Percentiles rank a stretch among this genome's conserved stretches.
Conservation (phyloP, 257 asterid species). For the Rhazya stricta region DNA sequence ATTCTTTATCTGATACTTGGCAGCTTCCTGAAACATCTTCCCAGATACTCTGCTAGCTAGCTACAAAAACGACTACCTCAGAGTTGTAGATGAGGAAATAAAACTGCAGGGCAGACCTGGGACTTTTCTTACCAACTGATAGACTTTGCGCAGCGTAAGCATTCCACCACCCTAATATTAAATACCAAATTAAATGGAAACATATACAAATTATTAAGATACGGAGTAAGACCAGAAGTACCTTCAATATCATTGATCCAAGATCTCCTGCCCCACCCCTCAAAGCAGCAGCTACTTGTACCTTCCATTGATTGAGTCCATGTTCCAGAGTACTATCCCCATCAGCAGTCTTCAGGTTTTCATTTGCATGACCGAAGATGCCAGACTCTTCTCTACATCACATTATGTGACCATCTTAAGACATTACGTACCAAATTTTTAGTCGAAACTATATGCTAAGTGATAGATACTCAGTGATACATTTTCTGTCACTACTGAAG, state of each 20-base stretch:
- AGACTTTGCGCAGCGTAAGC: slow-evolving; percentile 68
- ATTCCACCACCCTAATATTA: slow-evolving; percentile 77
- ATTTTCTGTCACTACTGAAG: not conserved
- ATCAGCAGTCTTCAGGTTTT: slow-evolving; percentile 35
- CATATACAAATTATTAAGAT: slow-evolving; percentile 10
- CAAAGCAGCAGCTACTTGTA: slow-evolving; percentile 69
- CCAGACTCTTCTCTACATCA: slow-evolving; percentile 50
- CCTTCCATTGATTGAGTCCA: slow-evolving; percentile 83
- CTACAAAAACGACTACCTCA: slow-evolving; percentile 35
- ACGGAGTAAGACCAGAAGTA: slow-evolving; percentile 25
- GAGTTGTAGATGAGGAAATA: slow-evolving; percentile 18
- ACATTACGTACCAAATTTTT: not conserved
- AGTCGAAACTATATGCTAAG: not conserved
- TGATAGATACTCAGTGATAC: not conserved
- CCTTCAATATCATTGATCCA: slow-evolving; percentile 67
- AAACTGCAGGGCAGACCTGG: not conserved
- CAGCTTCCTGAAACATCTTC: slow-evolving; percentile 70
- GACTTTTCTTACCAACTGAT: slow-evolving; percentile 53
- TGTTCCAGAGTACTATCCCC: slow-evolving; percentile 47
- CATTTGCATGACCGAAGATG: slow-evolving; percentile 35
- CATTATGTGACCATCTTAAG: slow-evolving; percentile 2
- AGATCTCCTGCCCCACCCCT: slow-evolving; percentile 69
- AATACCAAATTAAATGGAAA: slow-evolving; percentile 16
- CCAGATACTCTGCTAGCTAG: slow-evolving; percentile 72
- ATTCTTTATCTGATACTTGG: slow-evolving; percentile 67